Evolutionary conservation across 345 rosid genomes (phyloP), one percentile per base, ranked within the genome.

Genomic region (Citrus maxima): DNA sequence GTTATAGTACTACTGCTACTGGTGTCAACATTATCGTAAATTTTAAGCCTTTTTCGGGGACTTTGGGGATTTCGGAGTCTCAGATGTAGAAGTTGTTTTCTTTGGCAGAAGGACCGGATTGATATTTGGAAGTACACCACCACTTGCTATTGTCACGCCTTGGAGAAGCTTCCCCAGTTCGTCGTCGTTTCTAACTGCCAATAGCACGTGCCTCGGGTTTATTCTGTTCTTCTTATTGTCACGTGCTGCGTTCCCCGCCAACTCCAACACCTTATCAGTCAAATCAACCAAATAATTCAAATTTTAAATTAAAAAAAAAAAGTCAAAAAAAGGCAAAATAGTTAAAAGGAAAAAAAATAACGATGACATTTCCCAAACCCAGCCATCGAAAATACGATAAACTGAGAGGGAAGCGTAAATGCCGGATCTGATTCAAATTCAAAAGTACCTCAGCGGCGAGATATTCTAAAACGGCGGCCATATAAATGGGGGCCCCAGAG

Each of bases 401-500:
- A 42, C 49, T 42, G 16, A 42, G 21, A 35, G 38, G 40, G 56
- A 18, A 64, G 2, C 40, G 3, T 5, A 8, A 38, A 49, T 22
- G 37, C 56, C 81, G 68, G 83, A 82, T 80, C 77, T 70, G 55
- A 51, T 46, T 46, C 18, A 46, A 46, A 46, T 46, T 46, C 51
- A 14, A 25, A 35, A 19, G 12, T 77, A 90, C 97, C 91, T 93
- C 97, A 5, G 97, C 95, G 10, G 97, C 95, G 7, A 93, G 88
- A 65, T 93, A 93, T 86, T 93, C 95, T 42, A 93, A 90, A 6
- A 93, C 97, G 6, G 95, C 95, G 64, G 97, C 93, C 61, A 93
- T 84, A 75, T 89, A 93, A 13, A 93, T 82, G 0, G 97, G 89
- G 80, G 97, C 93, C 1, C 95, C 95, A 16, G 88, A 70, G 6